These are phyloP conservation scores for Aphanocladium album DNA, from an alignment of 2,329 filamentous ascomycete species.

Conservation along the genomic window DNA sequence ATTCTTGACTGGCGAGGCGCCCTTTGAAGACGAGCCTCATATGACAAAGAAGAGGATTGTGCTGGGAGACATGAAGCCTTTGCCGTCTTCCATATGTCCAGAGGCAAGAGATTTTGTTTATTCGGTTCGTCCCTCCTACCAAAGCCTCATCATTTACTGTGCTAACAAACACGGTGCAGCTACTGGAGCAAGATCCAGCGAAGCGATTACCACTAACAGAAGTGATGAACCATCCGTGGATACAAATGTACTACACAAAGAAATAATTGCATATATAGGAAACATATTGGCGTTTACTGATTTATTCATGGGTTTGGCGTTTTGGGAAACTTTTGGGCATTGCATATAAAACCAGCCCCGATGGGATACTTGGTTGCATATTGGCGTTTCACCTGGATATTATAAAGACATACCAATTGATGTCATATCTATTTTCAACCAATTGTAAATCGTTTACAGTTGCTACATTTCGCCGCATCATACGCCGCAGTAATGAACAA, in stretches of 20 bases:
- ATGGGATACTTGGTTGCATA: neutral
- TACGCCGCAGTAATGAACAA: too few relatives aligned
- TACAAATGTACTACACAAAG: constrained; percentile 17
- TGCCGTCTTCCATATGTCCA: constrained; percentile 17
- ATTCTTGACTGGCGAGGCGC: constrained; percentile 20
- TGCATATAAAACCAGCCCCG: neutral
- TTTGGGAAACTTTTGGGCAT: neutral
- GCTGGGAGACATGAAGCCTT: constrained; percentile 18
- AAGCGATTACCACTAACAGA: constrained; percentile 18
- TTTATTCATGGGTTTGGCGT: neutral
- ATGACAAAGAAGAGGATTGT: constrained; percentile 20
- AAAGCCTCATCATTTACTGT: neutral
- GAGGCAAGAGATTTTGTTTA: constrained; percentile 19
- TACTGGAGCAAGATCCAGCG: constrained; percentile 17
- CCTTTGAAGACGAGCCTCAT: constrained; percentile 20
- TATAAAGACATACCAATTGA: neutral
- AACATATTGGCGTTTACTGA: neutral
- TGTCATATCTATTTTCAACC: neutral
- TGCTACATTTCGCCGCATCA: neutral
- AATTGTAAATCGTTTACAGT: neutral
- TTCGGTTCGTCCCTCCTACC: constrained; percentile 10
- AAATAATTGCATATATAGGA: neutral
- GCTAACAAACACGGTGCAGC: constrained; percentile 7
- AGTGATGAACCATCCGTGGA: constrained; percentile 20
- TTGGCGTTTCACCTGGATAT: neutral